Evolutionary conservation across 139 green algal genomes (phyloP).

Genomic region (Coelastrella sp.): DNA sequence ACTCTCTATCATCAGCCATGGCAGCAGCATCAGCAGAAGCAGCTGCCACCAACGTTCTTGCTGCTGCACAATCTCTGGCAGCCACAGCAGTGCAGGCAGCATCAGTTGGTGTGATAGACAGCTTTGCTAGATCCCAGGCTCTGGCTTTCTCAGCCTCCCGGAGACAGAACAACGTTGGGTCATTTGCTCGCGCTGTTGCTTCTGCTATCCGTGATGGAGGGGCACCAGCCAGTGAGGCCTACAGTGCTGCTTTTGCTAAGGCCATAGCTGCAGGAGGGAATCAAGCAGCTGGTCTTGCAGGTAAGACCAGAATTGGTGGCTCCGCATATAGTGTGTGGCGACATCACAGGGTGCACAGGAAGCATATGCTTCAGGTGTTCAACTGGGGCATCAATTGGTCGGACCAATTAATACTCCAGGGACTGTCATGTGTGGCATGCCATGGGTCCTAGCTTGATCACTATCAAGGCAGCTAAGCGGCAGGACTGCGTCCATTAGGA

Average conservation of each 20-base stretch:
- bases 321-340: too few relatives aligned
- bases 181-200: slow-evolving; percentile 11
- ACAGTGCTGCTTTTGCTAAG: slow-evolving; percentile 1
- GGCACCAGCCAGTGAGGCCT: background rate
- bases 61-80: slow-evolving; percentile 16
- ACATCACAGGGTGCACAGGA: too few relatives aligned
- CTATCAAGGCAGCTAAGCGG: background rate
- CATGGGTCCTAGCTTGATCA: too few relatives aligned
- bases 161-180: background rate
- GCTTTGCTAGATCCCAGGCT: slow-evolving; percentile 32
- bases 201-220: slow-evolving; percentile 27
- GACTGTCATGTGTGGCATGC: too few relatives aligned
- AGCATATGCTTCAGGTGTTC: too few relatives aligned
- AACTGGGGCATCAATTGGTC: too few relatives aligned
- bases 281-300: background rate
- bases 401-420: too few relatives aligned
- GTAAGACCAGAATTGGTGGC: background rate
- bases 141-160: background rate
- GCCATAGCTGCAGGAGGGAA: background rate
- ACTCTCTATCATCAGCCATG: slow-evolving; percentile 8
- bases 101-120: background rate
- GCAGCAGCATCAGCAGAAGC: background rate
- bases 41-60: background rate
- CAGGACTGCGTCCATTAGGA: background rate
- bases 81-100: background rate